Evolutionary conservation across 805 yeast species (phyloP), one percentile per base, ranked within the genome.

Genomic region (Pichia occidentalis): DNA sequence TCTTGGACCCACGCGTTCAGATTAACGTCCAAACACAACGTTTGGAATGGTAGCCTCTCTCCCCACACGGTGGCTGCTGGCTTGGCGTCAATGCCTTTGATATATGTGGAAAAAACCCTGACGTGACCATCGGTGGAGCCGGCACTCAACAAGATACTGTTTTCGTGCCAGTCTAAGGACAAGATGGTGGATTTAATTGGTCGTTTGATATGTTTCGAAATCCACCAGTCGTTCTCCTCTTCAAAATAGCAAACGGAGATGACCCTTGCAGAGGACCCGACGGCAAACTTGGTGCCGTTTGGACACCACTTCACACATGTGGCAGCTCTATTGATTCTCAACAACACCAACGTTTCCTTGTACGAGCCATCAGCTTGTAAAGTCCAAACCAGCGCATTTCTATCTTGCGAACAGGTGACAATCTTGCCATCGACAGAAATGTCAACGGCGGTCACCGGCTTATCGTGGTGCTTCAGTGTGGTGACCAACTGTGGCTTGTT

Each of bases 191-290:
- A 82, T 59, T 81, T 80, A 52, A 92, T 69, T n/a, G 97, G 95
- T 62, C 85, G 86, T 68, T 88, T 88, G 63, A 92, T 82, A 65
- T 90, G 98, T 63, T 90, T 90, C 11, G 97, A 85, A 36, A 92
- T 88, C 99, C 99, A 92, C 99, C 99, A 92, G 59, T 92, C 95
- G 60, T 90, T 92, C 53, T 87, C 96, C 45, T 71, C 83, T 64
- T 92, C 98, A 59, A 83, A 92, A 65, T 88, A 92, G 67, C 98
- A 92, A 34, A 92, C 84, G 8, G 97, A 96, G 61, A 92, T 80
- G 46, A 84, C 82, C 43, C 97, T 70, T 31, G 95, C 97, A 32
- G 95, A 86, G 3, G 95, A 84, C 1, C 97, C 98, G 33, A 90
- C 97, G 1, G 98, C 98, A 63, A 92, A 92, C 66, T 92, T 92